Evolutionary conservation across 192 early-diverging fungal genomes (phyloP), one percentile per base, ranked within the genome.

Genomic region (Coemansia sp.): DNA sequence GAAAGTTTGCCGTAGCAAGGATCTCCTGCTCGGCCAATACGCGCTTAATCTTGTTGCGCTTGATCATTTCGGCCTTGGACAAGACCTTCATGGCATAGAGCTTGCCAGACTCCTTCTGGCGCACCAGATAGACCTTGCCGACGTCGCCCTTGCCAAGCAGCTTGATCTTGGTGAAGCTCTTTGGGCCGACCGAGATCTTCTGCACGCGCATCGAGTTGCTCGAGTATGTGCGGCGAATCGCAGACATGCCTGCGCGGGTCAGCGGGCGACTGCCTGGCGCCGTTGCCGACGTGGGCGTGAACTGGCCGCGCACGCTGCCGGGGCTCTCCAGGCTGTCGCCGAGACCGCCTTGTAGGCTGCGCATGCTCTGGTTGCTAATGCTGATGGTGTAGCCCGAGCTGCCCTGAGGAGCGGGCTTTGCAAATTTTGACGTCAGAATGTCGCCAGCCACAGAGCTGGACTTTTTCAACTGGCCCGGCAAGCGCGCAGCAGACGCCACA

Each of bases 21-120:
- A 94, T 94, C 68, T 93, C 94, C 71, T 99, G 97, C 73, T 98
- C 97, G 6, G 97, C 93, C 50, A 99, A 82, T 27, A 96, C 95
- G 24, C 97, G 87, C 68, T 97, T 96, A 71, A 99, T 91, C 82
- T 99, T 99, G 82, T 98, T 95, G 36, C 95, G 87, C 62, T 93
- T 95, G 59, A 99, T 89, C 95, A 99, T 99, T 74, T 97, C 97
- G 53, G 85, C 80, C 82, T 99, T 99, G 24, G 90, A 91, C 61
- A 95, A 72, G 0, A 94, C 91, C 85, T 99, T 99, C 95, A 99
- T 98, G 6, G 95, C 97, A 78, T 88, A 99, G 18, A 95, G 85
- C 61, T 87, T 87, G 51, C 83, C 85, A 0, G 86, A 81, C 39
- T 87, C 85, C 69, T 95, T 95, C 67, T 91, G 86, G 36, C 87